A percentile compares a stretch with the other conserved stretches of the same genome.
These are phyloP conservation scores for Neurospora sp. DNA, from an alignment of 495 filamentous ascomycete genomes.

Conservation along the genomic window DNA sequence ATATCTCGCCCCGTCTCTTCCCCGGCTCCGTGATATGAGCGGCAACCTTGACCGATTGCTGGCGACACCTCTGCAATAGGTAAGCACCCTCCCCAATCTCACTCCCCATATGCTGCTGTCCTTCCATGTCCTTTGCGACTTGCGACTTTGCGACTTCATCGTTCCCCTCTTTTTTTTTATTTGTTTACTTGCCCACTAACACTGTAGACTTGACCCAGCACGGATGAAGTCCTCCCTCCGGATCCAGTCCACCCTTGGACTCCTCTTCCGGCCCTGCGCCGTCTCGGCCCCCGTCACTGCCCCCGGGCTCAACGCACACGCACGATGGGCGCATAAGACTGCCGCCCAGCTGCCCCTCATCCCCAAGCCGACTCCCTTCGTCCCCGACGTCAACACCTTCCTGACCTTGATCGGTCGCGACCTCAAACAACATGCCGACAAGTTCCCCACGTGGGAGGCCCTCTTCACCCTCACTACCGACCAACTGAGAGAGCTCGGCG, in stretches of 20 bases:
- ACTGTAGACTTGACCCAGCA: slow-evolving; percentile 5
- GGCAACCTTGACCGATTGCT: slow-evolving; percentile 1
- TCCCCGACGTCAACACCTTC: slow-evolving; percentile 81
- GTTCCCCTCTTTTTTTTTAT: not conserved
- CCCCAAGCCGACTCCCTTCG: slow-evolving; percentile 67
- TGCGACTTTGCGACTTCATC: not conserved
- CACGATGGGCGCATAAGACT: slow-evolving; percentile 17
- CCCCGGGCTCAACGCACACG: slow-evolving; percentile 18
- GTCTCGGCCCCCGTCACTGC: slow-evolving; percentile 3
- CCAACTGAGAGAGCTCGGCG: slow-evolving; percentile 70
- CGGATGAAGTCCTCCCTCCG: slow-evolving; percentile 19
- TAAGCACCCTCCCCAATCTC: not conserved
- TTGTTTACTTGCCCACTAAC: not conserved
- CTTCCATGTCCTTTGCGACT: not conserved
- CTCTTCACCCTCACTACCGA: slow-evolving; percentile 69
- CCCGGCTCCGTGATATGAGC: slow-evolving; percentile 8
- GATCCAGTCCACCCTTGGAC: slow-evolving; percentile 20
- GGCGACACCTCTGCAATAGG: slow-evolving; percentile 9
- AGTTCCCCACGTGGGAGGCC: slow-evolving; percentile 80
- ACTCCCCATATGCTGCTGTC: not conserved
- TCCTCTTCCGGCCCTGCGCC: slow-evolving; percentile 19
- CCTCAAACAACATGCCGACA: slow-evolving; percentile 64
- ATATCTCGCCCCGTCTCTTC: not conserved
- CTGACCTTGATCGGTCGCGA: slow-evolving; percentile 85
- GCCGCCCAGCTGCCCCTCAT: slow-evolving; percentile 35